A percentile compares a stretch with the other conserved stretches of the same genome.
These are phyloP conservation scores for Ophiostoma sp. DNA, from an alignment of 2,329 filamentous ascomycete species.

Conservation along the genomic window DNA sequence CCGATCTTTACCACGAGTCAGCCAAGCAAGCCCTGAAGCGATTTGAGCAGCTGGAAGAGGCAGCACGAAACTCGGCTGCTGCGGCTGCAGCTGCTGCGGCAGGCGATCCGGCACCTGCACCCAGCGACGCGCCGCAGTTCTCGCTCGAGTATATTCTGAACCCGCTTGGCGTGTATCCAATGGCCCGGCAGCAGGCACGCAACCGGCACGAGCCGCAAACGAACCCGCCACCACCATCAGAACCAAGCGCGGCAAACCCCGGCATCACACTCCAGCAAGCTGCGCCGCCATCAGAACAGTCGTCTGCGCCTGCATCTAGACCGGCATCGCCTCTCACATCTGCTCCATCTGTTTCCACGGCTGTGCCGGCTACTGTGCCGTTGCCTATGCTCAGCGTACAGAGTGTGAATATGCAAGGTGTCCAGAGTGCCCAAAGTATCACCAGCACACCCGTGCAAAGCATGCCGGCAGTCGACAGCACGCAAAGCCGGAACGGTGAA, in stretches of 20 bases:
- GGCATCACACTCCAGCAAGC: neutral
- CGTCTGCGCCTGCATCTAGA: neutral
- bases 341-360: neutral
- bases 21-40: conserved; percentile 18
- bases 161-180: conserved; percentile 23
- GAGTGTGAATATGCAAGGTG: too few relatives aligned
- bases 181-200: conserved; percentile 22
- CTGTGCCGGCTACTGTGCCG: neutral
- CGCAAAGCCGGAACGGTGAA: neutral
- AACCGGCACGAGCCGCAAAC: conserved; percentile 21
- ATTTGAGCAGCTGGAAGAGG: conserved; percentile 19
- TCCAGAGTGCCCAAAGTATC: neutral
- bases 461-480: neutral
- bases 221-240: neutral
- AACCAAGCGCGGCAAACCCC: neutral
- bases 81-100: neutral
- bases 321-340: neutral
- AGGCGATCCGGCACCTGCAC: neutral
- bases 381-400: neutral
- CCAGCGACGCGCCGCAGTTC: conserved; percentile 13
- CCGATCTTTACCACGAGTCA: conserved; percentile 22
- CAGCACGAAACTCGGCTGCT: neutral
- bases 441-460: neutral
- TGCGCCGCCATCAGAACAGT: neutral
- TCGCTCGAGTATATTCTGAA: conserved; percentile 25